Percentiles rank a stretch among this genome's conserved stretches.
Evolutionary conservation across 176 grass and related monocot species (phyloP).

Genomic region (Musa beccarii): DNA sequence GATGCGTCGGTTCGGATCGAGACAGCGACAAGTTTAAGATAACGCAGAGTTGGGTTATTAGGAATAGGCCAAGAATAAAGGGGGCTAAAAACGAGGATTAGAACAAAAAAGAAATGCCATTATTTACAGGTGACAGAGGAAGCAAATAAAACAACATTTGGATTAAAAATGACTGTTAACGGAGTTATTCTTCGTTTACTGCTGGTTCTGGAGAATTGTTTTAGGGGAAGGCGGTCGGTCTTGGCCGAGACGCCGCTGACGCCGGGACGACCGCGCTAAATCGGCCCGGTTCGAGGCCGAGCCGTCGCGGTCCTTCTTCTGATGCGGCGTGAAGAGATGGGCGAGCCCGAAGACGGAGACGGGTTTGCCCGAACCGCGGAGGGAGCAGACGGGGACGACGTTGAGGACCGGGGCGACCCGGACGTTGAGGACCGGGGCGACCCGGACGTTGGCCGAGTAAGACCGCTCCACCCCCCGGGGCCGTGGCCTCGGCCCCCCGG

Average conservation of each 20-base stretch:
- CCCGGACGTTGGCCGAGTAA: conserved; percentile 84
- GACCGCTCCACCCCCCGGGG: conserved; percentile 58
- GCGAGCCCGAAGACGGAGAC: conserved; percentile 80
- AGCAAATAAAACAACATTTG: not conserved
- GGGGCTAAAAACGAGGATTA: not conserved
- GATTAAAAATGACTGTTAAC: not conserved
- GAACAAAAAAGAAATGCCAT: not conserved
- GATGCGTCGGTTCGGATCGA: too few relatives aligned
- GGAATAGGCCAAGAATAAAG: not conserved
- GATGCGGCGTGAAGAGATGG: conserved; percentile 46
- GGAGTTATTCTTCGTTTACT: not conserved
- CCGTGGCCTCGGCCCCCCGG: conserved; percentile 41
- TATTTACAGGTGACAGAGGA: not conserved
- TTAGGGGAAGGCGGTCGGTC: not conserved
- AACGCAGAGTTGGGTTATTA: too few relatives aligned
- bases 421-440: conserved; percentile 80
- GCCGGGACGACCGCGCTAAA: not conserved
- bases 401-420: conserved; percentile 75
- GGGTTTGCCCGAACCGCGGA: conserved; percentile 67
- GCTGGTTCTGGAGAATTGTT: not conserved
- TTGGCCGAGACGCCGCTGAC: not conserved
- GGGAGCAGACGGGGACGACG: conserved; percentile 70
- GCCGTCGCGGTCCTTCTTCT: conserved; percentile 18
- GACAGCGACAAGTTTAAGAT: too few relatives aligned
- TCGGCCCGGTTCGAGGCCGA: not conserved